Conservation (phyloP, 2,329 filamentous ascomycete genomes). For the Lachnellula occidentalis region DNA sequence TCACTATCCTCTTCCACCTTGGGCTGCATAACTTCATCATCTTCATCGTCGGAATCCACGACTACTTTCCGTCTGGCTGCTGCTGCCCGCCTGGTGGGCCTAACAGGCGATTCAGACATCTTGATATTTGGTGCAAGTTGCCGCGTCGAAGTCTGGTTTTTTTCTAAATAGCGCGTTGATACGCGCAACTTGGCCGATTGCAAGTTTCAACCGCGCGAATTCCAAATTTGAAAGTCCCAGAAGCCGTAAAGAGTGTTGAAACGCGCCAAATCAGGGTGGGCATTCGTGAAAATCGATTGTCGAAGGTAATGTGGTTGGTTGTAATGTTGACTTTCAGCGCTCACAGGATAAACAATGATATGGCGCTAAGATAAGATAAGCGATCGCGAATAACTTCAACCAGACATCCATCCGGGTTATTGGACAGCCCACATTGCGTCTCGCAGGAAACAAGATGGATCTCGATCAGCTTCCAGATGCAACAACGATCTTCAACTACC, state of each 20-base stretch:
- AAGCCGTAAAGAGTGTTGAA: neutral
- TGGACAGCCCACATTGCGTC: neutral
- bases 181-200: neutral
- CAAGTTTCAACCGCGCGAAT: neutral
- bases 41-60: constrained; percentile 69
- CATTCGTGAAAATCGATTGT: constrained; percentile 7
- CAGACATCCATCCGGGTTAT: neutral
- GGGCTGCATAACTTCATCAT: constrained; percentile 60
- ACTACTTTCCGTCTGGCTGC: constrained; percentile 65
- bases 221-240: neutral
- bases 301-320: constrained; percentile 5
- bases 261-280: constrained; percentile 13
- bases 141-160: neutral
- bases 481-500: constrained; percentile 54
- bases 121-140: neutral
- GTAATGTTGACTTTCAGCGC: neutral
- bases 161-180: constrained; percentile 3
- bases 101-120: constrained; percentile 36
- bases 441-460: neutral
- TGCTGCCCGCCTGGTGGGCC: constrained; percentile 51
- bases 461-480: neutral
- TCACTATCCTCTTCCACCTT: constrained; percentile 59
- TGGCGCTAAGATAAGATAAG: constrained; percentile 22
- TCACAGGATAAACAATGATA: constrained; percentile 2
- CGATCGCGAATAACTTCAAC: constrained; percentile 6